phyloP scores from a whole-genome alignment of 31 red algal genomes.

The Asparagopsis taxiformis region DNA sequence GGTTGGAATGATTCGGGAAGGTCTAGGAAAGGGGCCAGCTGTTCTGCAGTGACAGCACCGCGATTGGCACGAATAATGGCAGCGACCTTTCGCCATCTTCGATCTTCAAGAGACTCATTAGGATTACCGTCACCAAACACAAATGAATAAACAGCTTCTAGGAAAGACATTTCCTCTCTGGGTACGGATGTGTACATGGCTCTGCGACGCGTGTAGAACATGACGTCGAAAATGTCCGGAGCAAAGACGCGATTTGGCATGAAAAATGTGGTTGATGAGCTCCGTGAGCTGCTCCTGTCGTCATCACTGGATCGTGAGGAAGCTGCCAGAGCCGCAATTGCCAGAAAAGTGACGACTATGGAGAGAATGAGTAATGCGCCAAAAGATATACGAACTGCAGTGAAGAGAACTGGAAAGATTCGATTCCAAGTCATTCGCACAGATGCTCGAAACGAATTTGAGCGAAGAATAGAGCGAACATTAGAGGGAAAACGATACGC shows the following conservation, averaged over 20 bases:
- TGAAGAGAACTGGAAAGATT: constrained; percentile 50
- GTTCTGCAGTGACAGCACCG: constrained; percentile 95
- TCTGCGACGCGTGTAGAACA: constrained; percentile 64
- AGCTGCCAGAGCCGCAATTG: constrained; percentile 53
- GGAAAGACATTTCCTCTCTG: constrained; percentile 72
- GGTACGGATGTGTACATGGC: constrained; percentile 3
- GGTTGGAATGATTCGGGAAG: neutral
- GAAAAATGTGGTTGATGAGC: constrained; percentile 13
- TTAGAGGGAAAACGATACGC: constrained; percentile 57
- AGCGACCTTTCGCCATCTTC: constrained; percentile 69
- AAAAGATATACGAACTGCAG: constrained; percentile 70
- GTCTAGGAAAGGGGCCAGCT: constrained; percentile 88
- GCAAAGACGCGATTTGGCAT: constrained; percentile 59
- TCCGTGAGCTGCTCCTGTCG: constrained; percentile 42
- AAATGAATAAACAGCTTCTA: constrained; percentile 96
- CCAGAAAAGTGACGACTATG: constrained; percentile 83
- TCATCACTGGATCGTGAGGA: constrained; percentile 69
- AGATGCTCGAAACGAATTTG: constrained; percentile 13
- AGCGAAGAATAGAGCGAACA: constrained; percentile 27
- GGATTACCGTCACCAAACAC: constrained; percentile 99
- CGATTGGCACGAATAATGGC: constrained; percentile 72
- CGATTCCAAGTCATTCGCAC: constrained; percentile 34
- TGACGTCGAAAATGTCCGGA: constrained; percentile 83
- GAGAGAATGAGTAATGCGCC: constrained; percentile 74
- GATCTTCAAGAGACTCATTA: constrained; percentile 78